Base-by-base conservation (phyloP, 208 protist species). In the Trichomonas vaginalis region DNA sequence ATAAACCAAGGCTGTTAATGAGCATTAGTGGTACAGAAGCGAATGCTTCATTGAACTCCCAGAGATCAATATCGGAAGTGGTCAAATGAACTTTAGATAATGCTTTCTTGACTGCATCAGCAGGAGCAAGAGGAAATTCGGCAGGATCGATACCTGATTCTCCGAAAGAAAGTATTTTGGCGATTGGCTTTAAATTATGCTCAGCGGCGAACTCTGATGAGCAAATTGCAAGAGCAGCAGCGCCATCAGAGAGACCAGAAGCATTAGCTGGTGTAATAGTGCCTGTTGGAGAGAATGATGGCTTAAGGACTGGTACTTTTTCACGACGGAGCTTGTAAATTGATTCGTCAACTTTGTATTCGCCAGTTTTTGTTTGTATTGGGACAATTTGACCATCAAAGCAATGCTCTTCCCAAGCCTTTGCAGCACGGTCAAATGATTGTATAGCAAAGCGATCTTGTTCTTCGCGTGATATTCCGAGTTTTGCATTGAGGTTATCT, bases 21-120 rank as follows among this genome's bases (percentile, higher is more conserved):
- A 98, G 98, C 32, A 97, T 98, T 4, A 98, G 96, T n/a, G 98
- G 96, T 27, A 99, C 98, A n/a, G 98, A 98, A 27, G 98, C 97
- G 97, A 99, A 99, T 80, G 98, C 98, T 97, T 99, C 99, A 97
- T 99, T 99, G 95, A 99, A 98, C 86, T 96, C 96, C 48, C 96
- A 96, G 21, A 96, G 46, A 42, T 96, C 96, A 0, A 96, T 88
- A 49, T 96, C 83, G 15, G 48, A 35, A 15, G 83, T 39, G 2
- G 9, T 10, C 15, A 96, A 12, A n/a, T 90, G 48, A 12, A 96
- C 97, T 32, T 56, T 32, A 6, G 97, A 95, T 32, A 99, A 96
- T 35, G 98, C 97, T 62, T 98, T 98, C 32, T 97, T 97, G 45
- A 98, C 97, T 56, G 98, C 98, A 51, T 97, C 96, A 46, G 98